Percentiles rank a stretch among this genome's conserved stretches.
Conservation (phyloP, 208 protist genomes). For the Phytomonas sp. region DNA sequence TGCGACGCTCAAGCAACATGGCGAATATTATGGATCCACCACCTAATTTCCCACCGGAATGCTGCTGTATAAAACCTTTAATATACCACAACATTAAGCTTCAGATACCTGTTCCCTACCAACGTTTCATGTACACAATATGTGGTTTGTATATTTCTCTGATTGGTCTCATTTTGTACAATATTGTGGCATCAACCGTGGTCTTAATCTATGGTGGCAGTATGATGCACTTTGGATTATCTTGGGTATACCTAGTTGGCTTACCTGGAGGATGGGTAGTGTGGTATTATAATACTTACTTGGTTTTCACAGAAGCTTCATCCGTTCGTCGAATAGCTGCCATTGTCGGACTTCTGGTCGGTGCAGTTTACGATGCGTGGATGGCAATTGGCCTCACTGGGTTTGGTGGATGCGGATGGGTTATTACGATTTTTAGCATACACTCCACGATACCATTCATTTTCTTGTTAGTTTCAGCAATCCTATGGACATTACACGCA, state of each 20-base stretch:
- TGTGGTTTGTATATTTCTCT: slow-evolving; percentile 51
- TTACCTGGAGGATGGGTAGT: slow-evolving; percentile 68
- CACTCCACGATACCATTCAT: slow-evolving; percentile 18
- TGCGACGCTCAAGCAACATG: slow-evolving; percentile 21
- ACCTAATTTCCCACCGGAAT: slow-evolving; percentile 79
- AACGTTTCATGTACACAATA: slow-evolving; percentile 80
- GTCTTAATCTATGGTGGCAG: slow-evolving; percentile 41
- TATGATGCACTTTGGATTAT: slow-evolving; percentile 64
- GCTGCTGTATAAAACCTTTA: slow-evolving; percentile 72
- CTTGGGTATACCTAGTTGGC: slow-evolving; percentile 75
- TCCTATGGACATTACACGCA: slow-evolving; percentile 63
- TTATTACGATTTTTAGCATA: slow-evolving; percentile 31
- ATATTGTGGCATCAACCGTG: slow-evolving; percentile 54
- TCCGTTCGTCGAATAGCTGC: slow-evolving; percentile 37
- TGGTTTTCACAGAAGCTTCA: slow-evolving; percentile 25
- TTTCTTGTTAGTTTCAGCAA: slow-evolving; percentile 42
- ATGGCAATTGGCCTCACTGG: slow-evolving; percentile 66
- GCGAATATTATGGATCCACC: slow-evolving; percentile 27
- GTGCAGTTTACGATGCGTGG: slow-evolving; percentile 59
- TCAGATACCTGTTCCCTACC: slow-evolving; percentile 56
- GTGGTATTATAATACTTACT: slow-evolving; percentile 85
- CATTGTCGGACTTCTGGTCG: slow-evolving; percentile 56
- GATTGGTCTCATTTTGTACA: slow-evolving; percentile 68
- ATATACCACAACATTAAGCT: slow-evolving; percentile 81
- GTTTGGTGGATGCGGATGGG: slow-evolving; percentile 71